A percentile compares a stretch with the other conserved stretches of the same genome.
phyloP scores from a whole-genome alignment of 2,329 filamentous ascomycete species.

The Davidsoniella neocaledoniae region DNA sequence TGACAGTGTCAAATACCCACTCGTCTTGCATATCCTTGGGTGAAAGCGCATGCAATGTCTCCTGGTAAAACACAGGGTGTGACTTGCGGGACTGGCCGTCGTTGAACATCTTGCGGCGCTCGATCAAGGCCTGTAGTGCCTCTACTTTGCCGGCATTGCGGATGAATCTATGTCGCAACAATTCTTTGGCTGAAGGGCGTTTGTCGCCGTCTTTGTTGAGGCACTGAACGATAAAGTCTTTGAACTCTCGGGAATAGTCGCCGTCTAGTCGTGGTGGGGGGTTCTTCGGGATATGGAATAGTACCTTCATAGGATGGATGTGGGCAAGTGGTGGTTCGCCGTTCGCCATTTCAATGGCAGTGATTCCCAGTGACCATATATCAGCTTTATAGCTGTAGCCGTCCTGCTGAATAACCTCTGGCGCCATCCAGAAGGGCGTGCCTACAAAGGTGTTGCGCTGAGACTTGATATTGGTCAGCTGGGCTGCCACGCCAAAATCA shows the following conservation, averaged over 20 bases:
- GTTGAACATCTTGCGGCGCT: conserved; percentile 68
- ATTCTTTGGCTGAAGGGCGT: conserved; percentile 68
- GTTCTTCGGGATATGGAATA: conserved; percentile 83
- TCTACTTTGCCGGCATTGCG: conserved; percentile 76
- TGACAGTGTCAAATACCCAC: conserved; percentile 93
- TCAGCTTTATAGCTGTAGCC: conserved; percentile 77
- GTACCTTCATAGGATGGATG: conserved; percentile 83
- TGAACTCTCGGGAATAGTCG: conserved; percentile 76
- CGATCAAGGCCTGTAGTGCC: conserved; percentile 70
- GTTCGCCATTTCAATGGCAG: conserved; percentile 74
- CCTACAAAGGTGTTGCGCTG: conserved; percentile 96
- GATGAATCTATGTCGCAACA: conserved; percentile 80
- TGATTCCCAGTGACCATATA: conserved; percentile 86
- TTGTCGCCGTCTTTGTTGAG: conserved; percentile 81
- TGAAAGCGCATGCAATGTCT: conserved; percentile 62
- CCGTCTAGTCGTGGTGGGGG: conserved; percentile 71
- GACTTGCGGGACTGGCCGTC: conserved; percentile 50
- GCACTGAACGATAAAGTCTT: conserved; percentile 82
- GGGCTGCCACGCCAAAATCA: conserved; percentile 92
- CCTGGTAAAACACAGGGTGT: conserved; percentile 78
- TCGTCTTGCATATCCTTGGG: conserved; percentile 58
- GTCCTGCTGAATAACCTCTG: conserved; percentile 81
- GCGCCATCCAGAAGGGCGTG: conserved; percentile 95
- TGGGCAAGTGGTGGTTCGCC: conserved; percentile 78
- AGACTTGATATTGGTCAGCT: conserved; percentile 93